Base-by-base conservation (phyloP, 768 basidiomycete species). In the Suillus ampliporus region DNA sequence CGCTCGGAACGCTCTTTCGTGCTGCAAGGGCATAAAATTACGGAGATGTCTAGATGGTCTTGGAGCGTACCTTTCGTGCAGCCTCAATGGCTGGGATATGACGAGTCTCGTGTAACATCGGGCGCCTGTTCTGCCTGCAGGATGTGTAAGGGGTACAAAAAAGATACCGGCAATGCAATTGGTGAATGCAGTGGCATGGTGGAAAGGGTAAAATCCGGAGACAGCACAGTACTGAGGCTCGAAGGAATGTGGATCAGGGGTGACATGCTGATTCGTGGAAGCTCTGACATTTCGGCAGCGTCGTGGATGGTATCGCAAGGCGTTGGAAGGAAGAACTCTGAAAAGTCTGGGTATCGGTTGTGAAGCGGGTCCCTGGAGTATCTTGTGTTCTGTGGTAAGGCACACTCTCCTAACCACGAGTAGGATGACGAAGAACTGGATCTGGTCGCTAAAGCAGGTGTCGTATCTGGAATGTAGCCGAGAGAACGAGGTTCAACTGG, bases 271-370 rank as follows among this genome's bases (percentile, higher is more conserved):
- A 11, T n/a, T n/a, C 21, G 15, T 23, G 52, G n/a, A 61, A 61
- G 7, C 53, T 40, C 57, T 14, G 35, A 35, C 4, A 17, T 60
- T 40, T 21, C 34, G 41, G 17, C n/a, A 21, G 57, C 13, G 10
- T 60, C 31, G 38, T 14, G 5, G 3, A 34, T 40, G 56, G 21
- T 37, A 11, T 54, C 56, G n/a, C 19, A 60, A 61, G 8, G 17
- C 19, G 19, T 43, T 1, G 74, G 67, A 19, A 41, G 67, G 61
- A 75, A 75, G 58, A 75, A 75, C 21, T 70, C 70, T 52, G 74
- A 75, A 46, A 75, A 75, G 62, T 75, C 73, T 34, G 74, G 75
- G 59, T 75, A 76, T 44, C 74, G 70, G 51, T 73, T 67, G 61
- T 41, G 67, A 13, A 75, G 72, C 6, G 74, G 72, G 61, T 75